Evolutionary conservation across 192 early-diverging fungal species (phyloP), one percentile per base, ranked within the genome.

Genomic region (Podila verticillata): DNA sequence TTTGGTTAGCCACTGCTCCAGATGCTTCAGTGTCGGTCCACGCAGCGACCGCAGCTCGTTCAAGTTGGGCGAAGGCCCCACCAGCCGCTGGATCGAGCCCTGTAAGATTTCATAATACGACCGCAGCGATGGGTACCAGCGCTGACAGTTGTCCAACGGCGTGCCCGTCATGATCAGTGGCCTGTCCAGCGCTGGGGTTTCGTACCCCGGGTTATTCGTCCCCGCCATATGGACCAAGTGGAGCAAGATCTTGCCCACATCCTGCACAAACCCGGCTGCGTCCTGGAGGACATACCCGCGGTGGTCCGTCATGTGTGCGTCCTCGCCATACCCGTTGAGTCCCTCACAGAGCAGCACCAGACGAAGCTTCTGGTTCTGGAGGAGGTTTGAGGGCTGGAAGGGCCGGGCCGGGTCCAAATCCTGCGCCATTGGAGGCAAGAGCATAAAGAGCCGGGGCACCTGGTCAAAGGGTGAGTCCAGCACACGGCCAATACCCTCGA

Each of bases 401-500:
- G 68, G 64, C 32, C 39, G 64, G 0, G 32, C 48, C 4, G 68
- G 60, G 17, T 70, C 69, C 35, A 79, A 7, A 31, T 79, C 75
- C 2, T 72, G 63, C 5, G 26, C 24, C 68, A 63, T 70, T 0
- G 75, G 75, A 13, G 82, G 82, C 24, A 83, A 39, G 22, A 83
- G 24, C 69, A 83, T 83, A 47, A 74, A 83, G n/a, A 83, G 44
- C 24, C 82, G 57, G 0, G 82, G 82, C 1, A 77, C 65, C 19
- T 79, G 75, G 35, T 79, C 75, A 62, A 79, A 72, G 3, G 63
- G 63, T 1, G 75, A 79, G 63, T 79, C 75, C 69, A 79, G 30
- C 44, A 79, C 35, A 13, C 65, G 63, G 22, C 75, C 68, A 22
- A 79, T 58, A 12, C 75, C 75, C 49, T 79, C 75, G 51, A 79